Percentiles rank a stretch among this genome's conserved stretches.
Conservation (phyloP, 2,329 filamentous ascomycete genomes). For the Colletotrichum horii region DNA sequence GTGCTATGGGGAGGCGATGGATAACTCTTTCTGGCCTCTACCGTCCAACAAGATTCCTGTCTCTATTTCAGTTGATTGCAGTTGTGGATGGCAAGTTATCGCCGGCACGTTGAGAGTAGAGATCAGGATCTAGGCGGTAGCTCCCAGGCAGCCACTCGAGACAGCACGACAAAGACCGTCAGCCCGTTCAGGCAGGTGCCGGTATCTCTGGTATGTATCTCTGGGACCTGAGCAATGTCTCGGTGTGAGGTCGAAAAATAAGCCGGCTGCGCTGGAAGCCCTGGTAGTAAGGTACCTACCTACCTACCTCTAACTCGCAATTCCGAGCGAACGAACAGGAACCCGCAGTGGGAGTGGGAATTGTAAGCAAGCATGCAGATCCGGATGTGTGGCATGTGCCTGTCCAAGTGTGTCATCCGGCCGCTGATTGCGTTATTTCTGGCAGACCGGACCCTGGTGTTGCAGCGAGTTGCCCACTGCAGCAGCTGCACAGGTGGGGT, state of each 20-base stretch:
- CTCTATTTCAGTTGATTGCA: background rate
- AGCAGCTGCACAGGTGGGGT: background rate
- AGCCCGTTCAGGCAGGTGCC: slow-evolving; percentile 1
- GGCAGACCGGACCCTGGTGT: background rate
- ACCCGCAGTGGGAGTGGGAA: background rate
- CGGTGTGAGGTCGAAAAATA: background rate
- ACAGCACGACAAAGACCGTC: background rate
- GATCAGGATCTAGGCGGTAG: background rate
- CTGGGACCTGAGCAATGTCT: background rate
- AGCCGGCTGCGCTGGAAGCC: background rate
- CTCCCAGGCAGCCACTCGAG: background rate
- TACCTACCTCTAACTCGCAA: background rate
- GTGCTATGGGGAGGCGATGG: background rate
- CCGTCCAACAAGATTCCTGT: background rate
- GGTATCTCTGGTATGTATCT: background rate
- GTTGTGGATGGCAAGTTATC: background rate
- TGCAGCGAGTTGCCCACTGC: background rate
- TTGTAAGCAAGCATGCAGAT: background rate
- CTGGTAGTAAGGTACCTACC: background rate
- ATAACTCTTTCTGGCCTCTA: background rate
- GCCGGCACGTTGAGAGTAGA: background rate
- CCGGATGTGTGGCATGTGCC: background rate
- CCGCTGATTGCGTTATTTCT: slow-evolving; percentile 20
- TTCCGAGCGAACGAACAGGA: background rate
- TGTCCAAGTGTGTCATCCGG: background rate